phyloP scores from a whole-genome alignment of 139 green algal genomes.

The Chlamydomonas sphaeroides region DNA sequence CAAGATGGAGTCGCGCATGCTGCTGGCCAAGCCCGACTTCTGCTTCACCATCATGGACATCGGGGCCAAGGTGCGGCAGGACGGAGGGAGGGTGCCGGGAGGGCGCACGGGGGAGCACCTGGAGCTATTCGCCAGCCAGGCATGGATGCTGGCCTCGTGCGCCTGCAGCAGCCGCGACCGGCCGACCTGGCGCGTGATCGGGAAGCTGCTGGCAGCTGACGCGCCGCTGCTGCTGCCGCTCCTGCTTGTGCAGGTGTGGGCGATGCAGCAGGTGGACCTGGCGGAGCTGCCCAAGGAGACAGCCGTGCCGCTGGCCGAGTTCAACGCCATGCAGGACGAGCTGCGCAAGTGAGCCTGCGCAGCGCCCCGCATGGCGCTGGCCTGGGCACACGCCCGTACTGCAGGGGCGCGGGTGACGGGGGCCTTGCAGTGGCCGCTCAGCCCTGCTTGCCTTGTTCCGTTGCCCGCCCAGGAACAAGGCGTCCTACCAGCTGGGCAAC shows the following conservation, averaged over 20 bases:
- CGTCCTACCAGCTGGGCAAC: constrained; percentile 26
- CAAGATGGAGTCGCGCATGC: constrained; percentile 56
- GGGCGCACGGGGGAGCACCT: too few relatives aligned
- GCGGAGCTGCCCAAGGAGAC: constrained; percentile 16
- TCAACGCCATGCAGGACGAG: constrained; percentile 43
- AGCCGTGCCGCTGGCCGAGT: constrained; percentile 36
- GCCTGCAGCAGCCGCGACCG: too few relatives aligned
- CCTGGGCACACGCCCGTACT: too few relatives aligned
- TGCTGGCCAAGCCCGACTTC: constrained; percentile 68
- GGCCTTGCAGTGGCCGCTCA: too few relatives aligned
- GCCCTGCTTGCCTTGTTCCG: too few relatives aligned
- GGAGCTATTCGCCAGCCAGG: too few relatives aligned
- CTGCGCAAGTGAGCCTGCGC: constrained; percentile 46
- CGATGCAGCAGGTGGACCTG: constrained; percentile 21
- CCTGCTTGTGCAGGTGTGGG: not conserved
- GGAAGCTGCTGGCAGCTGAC: too few relatives aligned
- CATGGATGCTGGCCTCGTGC: too few relatives aligned
- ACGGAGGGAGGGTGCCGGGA: too few relatives aligned
- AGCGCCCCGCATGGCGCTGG: too few relatives aligned
- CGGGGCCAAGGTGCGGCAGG: constrained; percentile 43
- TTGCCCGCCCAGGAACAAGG: constrained; percentile 27
- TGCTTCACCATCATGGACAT: constrained; percentile 66
- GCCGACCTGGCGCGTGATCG: too few relatives aligned
- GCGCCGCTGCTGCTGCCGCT: not conserved
- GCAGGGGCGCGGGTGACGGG: too few relatives aligned